phyloP scores from a whole-genome alignment of 1,284 basidiomycete species.

The Fomitiporia mediterranea region DNA sequence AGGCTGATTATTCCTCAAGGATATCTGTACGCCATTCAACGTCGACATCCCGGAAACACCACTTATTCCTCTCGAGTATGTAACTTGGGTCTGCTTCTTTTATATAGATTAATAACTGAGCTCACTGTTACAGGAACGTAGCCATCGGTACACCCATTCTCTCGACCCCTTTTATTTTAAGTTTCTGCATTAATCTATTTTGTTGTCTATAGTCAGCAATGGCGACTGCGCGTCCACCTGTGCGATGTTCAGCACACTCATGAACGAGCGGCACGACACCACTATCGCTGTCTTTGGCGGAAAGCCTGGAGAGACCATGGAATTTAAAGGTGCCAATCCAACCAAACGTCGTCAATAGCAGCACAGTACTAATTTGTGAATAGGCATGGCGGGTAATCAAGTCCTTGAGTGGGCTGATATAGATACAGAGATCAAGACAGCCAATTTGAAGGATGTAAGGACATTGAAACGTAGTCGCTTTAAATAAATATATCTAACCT shows the following conservation, averaged over 20 bases:
- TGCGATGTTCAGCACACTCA: constrained; percentile 58
- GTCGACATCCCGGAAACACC: constrained; percentile 46
- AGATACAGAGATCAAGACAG: constrained; percentile 61
- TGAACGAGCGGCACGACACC: constrained; percentile 54
- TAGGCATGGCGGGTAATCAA: constrained; percentile 62
- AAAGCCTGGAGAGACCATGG: constrained; percentile 45
- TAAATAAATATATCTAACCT: too few relatives aligned
- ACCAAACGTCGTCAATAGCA: background rate
- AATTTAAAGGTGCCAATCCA: constrained; percentile 49
- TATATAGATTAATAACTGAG: constrained; percentile 1
- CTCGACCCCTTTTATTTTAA: background rate
- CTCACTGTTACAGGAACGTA: constrained; percentile 37
- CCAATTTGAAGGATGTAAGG: constrained; percentile 50
- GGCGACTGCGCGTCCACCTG: constrained; percentile 62
- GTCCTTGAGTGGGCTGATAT: constrained; percentile 61
- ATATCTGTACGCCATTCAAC: constrained; percentile 34
- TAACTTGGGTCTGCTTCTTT: background rate
- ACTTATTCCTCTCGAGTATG: constrained; percentile 49
- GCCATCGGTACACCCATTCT: constrained; percentile 41
- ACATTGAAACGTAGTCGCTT: background rate
- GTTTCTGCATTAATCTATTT: constrained; percentile 24
- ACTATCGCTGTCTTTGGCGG: constrained; percentile 59
- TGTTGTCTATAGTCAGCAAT: constrained; percentile 32
- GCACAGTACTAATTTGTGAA: background rate
- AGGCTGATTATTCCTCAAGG: constrained; percentile 25